These are phyloP conservation scores for Lithospermum erythrorhizon DNA, from an alignment of 257 asterid genomes.

Conservation along the genomic window DNA sequence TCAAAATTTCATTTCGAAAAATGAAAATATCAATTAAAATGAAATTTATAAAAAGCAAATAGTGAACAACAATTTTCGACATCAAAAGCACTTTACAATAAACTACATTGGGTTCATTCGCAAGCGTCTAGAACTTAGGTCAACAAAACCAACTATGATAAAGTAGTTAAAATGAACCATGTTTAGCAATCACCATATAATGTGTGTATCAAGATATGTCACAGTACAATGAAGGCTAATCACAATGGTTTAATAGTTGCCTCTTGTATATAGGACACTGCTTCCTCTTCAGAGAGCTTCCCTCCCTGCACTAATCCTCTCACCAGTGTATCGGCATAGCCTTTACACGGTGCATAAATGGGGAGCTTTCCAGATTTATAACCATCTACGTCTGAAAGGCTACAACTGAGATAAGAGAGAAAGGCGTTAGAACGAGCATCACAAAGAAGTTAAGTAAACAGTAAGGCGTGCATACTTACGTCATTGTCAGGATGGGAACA, in stretches of 20 bases:
- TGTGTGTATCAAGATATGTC: neutral
- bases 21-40: too few species aligned
- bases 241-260: slow-evolving; percentile 49
- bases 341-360: slow-evolving; percentile 50
- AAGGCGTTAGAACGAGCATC: neutral
- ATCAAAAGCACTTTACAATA: neutral
- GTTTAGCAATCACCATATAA: neutral
- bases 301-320: slow-evolving; percentile 79
- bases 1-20: too few species aligned
- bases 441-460: neutral
- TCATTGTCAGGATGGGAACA: slow-evolving; percentile 77
- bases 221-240: slow-evolving; percentile 6
- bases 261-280: slow-evolving; percentile 51
- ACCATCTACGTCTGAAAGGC: slow-evolving; percentile 35
- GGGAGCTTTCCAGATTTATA: slow-evolving; percentile 50
- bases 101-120: neutral
- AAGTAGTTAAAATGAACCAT: too few species aligned
- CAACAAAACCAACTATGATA: too few species aligned
- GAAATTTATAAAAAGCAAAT: too few species aligned
- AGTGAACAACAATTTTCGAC: neutral
- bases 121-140: neutral
- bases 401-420: slow-evolving; percentile 47
- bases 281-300: slow-evolving; percentile 66
- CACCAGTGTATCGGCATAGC: slow-evolving; percentile 46
- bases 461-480: slow-evolving; percentile 35